Percentiles rank a stretch among this genome's conserved stretches.
These are phyloP conservation scores for Nakataea oryzae DNA, from an alignment of 2,329 filamentous ascomycete genomes.

Conservation along the genomic window DNA sequence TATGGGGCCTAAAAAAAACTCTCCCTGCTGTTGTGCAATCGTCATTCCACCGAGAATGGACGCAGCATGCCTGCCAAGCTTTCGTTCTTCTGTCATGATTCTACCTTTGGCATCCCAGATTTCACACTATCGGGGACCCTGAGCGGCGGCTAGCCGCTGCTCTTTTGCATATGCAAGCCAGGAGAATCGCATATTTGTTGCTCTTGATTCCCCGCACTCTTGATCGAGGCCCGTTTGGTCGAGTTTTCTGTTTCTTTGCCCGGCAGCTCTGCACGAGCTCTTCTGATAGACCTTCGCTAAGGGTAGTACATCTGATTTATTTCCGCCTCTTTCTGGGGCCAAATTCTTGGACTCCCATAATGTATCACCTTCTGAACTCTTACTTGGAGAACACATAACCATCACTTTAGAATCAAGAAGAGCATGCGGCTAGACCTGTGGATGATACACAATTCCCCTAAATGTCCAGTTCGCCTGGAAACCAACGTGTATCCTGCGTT, in stretches of 20 bases:
- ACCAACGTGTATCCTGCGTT: not conserved
- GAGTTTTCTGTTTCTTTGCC: not conserved
- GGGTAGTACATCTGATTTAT: not conserved
- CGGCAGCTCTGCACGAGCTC: not conserved
- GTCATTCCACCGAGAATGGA: not conserved
- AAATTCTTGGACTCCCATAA: not conserved
- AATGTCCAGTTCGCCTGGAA: not conserved
- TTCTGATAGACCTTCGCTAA: not conserved
- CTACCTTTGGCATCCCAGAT: not conserved
- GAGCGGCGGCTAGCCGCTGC: not conserved
- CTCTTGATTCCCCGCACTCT: too few relatives aligned
- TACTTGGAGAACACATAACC: not conserved
- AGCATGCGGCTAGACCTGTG: not conserved
- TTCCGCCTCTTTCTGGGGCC: not conserved
- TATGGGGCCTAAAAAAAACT: not conserved
- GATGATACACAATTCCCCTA: not conserved
- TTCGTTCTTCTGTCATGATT: not conserved
- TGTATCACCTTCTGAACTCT: not conserved
- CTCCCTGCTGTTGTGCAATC: not conserved
- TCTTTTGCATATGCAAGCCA: not conserved
- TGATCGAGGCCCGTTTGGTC: too few relatives aligned
- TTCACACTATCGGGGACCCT: not conserved
- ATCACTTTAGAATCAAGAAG: not conserved
- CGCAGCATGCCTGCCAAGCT: not conserved
- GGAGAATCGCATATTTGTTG: not conserved